Percentiles rank a stretch among this genome's conserved stretches.
These are phyloP conservation scores for Schwanniomyces vanrijiae DNA, from an alignment of 805 yeast genomes.

Conservation along the genomic window DNA sequence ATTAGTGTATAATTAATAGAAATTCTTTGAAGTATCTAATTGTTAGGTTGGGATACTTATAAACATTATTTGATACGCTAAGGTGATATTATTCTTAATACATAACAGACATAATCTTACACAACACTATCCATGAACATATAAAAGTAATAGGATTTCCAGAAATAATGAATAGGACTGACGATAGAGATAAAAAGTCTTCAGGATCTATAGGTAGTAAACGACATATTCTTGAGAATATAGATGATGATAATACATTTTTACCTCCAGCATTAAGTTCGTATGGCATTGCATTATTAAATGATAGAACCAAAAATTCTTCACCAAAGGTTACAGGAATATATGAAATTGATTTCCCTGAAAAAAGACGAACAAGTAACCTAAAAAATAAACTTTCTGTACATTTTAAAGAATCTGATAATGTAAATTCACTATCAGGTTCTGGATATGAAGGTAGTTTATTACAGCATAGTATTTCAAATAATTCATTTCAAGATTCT, in stretches of 20 bases:
- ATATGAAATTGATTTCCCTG: constrained; percentile 33
- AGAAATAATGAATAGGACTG: neutral
- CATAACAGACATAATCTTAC: neutral
- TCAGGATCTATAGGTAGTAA: constrained; percentile 5
- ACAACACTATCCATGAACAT: neutral
- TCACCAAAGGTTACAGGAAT: constrained; percentile 23
- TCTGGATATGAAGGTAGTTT: neutral
- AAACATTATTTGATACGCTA: no score
- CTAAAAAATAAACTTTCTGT: constrained; percentile 32
- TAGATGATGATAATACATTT: constrained; percentile 51
- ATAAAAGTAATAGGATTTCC: neutral
- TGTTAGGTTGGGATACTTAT: no score
- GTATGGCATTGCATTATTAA: constrained; percentile 54
- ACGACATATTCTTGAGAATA: constrained; percentile 11
- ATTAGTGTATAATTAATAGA: neutral
- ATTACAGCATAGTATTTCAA: constrained; percentile 4
- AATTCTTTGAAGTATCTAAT: no score
- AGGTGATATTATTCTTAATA: neutral
- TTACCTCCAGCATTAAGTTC: constrained; percentile 62
- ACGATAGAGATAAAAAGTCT: neutral
- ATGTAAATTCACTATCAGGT: neutral
- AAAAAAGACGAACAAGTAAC: constrained; percentile 13
- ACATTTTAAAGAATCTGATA: constrained; percentile 24
- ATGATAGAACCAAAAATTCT: constrained; percentile 22
- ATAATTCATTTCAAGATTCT: constrained; percentile 1